These are phyloP conservation scores for Obelidium mucronatum DNA, from an alignment of 192 early-diverging fungal species.

Conservation along the genomic window DNA sequence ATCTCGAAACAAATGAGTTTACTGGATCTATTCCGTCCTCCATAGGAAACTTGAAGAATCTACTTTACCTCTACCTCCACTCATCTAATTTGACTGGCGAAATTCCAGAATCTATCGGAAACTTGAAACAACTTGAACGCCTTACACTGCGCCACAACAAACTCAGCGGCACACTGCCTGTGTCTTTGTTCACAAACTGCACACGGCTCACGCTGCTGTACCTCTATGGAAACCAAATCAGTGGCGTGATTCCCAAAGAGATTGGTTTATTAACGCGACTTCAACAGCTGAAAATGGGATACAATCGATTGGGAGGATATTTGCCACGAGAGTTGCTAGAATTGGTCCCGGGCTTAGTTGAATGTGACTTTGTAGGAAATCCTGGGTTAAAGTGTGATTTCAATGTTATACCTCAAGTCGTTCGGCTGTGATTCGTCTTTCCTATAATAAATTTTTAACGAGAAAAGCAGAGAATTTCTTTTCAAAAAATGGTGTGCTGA, in stretches of 20 bases:
- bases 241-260: not conserved
- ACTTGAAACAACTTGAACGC: not conserved
- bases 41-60: not conserved
- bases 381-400: no score
- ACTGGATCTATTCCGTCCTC: not conserved
- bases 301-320: not conserved
- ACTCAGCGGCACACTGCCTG: not conserved
- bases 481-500: no score
- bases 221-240: not conserved
- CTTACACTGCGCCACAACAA: constrained; percentile 2
- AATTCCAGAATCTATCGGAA: not conserved
- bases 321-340: not conserved
- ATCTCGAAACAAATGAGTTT: not conserved
- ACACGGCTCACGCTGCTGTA: not conserved
- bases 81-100: not conserved
- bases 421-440: no score
- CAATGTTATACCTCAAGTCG: no score
- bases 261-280: not conserved
- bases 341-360: not conserved
- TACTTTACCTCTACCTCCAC: not conserved
- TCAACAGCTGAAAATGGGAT: not conserved
- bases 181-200: not conserved
- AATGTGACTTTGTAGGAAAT: not conserved
- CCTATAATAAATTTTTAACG: no score
- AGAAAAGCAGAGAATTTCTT: no score